Conservation (phyloP, 257 asterid genomes). For the Phtheirospermum japonicum region DNA sequence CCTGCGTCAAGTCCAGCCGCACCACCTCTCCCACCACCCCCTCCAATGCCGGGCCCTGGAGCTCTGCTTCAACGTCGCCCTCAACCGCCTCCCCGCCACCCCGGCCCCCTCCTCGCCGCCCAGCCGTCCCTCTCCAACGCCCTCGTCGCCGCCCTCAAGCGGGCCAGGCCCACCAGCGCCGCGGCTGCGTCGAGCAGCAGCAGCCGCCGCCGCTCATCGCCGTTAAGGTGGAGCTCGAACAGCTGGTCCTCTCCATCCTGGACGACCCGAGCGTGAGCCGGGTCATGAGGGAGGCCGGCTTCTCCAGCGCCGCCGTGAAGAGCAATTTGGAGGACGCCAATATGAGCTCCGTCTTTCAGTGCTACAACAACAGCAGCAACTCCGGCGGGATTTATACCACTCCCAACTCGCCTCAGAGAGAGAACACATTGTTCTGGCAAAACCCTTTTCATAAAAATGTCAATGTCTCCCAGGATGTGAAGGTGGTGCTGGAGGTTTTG, state of each 20-base stretch:
- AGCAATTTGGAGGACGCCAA: slow-evolving; percentile 43
- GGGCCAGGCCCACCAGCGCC: slow-evolving; percentile 81
- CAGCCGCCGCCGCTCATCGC: slow-evolving; percentile 45
- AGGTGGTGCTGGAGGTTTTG: slow-evolving; percentile 40
- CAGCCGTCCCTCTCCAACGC: slow-evolving; percentile 84
- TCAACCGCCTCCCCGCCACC: slow-evolving; percentile 76
- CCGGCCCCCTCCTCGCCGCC: slow-evolving; percentile 56
- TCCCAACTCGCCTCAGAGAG: slow-evolving; percentile 71
- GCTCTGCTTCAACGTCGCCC: slow-evolving; percentile 83
- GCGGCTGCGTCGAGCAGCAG: slow-evolving; percentile 65
- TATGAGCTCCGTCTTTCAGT: slow-evolving; percentile 47
- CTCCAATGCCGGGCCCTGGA: slow-evolving; percentile 75
- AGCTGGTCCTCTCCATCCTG: slow-evolving; percentile 63
- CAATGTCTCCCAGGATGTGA: too few relatives aligned
- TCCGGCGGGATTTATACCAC: slow-evolving; percentile 70
- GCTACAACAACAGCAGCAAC: slow-evolving; percentile 36
- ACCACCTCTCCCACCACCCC: slow-evolving; percentile 40
- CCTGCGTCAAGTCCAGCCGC: slow-evolving; percentile 71
- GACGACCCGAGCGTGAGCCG: slow-evolving; percentile 89
- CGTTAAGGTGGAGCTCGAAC: slow-evolving; percentile 70
- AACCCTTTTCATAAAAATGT: too few relatives aligned
- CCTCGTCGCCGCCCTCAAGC: slow-evolving; percentile 68
- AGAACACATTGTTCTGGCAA: too few relatives aligned
- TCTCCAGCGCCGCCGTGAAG: slow-evolving; percentile 62
- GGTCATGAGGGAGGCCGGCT: slow-evolving; percentile 91